Base-by-base conservation (phyloP, 2,329 filamentous ascomycete genomes). In the Huntiella bhutanensis region DNA sequence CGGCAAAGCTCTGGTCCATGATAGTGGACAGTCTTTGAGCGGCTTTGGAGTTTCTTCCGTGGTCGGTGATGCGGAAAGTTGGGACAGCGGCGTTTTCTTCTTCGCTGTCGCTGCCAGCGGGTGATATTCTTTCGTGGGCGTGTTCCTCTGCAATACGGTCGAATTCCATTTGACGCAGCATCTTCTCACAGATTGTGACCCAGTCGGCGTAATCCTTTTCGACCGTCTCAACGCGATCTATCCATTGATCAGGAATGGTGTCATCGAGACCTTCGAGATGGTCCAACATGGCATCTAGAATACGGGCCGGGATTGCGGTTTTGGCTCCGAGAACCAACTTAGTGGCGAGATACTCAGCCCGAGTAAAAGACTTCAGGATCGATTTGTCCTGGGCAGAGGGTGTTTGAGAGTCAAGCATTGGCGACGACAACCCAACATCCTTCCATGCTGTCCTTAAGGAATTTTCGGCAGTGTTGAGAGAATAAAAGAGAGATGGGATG, bases 201-300 rank as follows among this genome's bases (percentile, higher is more conserved):
- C 91, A 98, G 17, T 77, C 71, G 5, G 77, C 74, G 60, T 88
- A 94, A 28, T 78, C 73, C 8, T 70, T 66, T 59, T 98, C 91
- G 4, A 92, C 66, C 0, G 64, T 62, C 59, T 96, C 91, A 63
- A 96, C 80, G 4, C 78, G 72, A 54, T 93, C 84, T 47, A 96
- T 75, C 91, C 88, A 98, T 22, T 66, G 59, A 36, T 92, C 82
- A 0, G 91, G 91, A 7, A 98, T 65, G 0, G 81, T 84, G 55
- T 98, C 91, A 38, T 80, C 70, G 46, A 77, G 70, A 1, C 85
- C 87, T 60, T 96, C 91, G 2, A 96, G 68, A 32, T 75, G 71
- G 60, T 98, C 87, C 11, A 98, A 70, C 72, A 95, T 85, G 43
- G 70, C 74, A 59, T 98, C 91, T 51, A 96, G 68, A 35, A 77